Evolutionary conservation across 2,329 filamentous ascomycete genomes (phyloP).

Genomic region (Colletotrichum viniferum): DNA sequence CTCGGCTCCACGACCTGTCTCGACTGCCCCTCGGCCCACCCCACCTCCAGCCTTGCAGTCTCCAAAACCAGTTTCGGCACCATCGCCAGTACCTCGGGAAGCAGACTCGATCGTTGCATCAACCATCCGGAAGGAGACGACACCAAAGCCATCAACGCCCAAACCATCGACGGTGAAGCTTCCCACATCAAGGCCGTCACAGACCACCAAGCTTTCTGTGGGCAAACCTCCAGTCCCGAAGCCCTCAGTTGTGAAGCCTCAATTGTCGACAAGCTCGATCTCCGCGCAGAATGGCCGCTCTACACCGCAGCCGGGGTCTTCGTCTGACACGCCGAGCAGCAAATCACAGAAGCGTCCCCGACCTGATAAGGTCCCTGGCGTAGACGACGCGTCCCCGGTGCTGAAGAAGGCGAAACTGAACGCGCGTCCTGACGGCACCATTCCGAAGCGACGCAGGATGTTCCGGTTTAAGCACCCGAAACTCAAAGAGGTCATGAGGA

Average conservation of each 20-base stretch:
- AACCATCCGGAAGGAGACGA: neutral
- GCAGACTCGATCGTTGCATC: constrained; percentile 22
- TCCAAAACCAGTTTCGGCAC: neutral
- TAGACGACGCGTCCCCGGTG: constrained; percentile 36
- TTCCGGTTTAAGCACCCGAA: constrained; percentile 40
- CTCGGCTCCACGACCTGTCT: constrained; percentile 1
- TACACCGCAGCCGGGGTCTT: neutral
- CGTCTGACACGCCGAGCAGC: constrained; percentile 19
- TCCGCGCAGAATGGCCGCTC: constrained; percentile 1
- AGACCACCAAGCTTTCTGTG: neutral
- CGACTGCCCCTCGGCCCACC: neutral
- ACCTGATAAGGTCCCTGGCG: constrained; percentile 39
- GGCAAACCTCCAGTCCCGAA: neutral
- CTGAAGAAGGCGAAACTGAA: constrained; percentile 42
- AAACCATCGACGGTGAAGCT: neutral
- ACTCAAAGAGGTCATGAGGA: constrained; percentile 37
- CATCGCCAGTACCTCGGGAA: constrained; percentile 9
- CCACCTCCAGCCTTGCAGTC: neutral
- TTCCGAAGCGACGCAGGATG: constrained; percentile 34
- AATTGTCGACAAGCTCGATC: neutral
- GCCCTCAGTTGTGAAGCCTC: neutral
- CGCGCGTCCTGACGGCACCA: constrained; percentile 27
- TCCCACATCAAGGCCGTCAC: neutral
- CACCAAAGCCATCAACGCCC: neutral
- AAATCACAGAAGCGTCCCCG: constrained; percentile 38